A percentile compares a stretch with the other conserved stretches of the same genome.
Evolutionary conservation across 2,329 filamentous ascomycete genomes (phyloP).

Genomic region (Hyphodiscus sp.): DNA sequence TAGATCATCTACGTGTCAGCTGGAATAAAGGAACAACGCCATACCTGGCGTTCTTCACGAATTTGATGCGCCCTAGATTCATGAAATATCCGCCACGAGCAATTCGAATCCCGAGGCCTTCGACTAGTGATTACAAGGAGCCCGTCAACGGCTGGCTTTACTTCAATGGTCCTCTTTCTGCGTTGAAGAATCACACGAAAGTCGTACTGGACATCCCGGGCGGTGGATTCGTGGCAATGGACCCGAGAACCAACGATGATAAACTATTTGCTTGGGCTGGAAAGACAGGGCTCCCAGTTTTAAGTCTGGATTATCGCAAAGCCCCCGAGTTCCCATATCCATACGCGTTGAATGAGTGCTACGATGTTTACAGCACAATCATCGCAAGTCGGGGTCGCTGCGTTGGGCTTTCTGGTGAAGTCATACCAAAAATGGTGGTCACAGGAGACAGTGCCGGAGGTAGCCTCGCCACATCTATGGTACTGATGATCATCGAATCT

Average conservation of each 20-base stretch:
- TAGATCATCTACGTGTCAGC: constrained; percentile 84
- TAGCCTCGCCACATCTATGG: constrained; percentile 72
- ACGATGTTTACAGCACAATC: constrained; percentile 74
- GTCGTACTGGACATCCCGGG: constrained; percentile 87
- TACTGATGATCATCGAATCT: constrained; percentile 83
- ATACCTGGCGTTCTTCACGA: constrained; percentile 69
- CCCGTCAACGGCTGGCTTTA: constrained; percentile 86
- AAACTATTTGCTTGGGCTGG: constrained; percentile 90
- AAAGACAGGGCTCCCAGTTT: constrained; percentile 77
- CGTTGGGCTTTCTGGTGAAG: constrained; percentile 63
- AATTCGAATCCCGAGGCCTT: constrained; percentile 76
- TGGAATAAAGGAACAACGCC: constrained; percentile 95
- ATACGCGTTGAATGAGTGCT: constrained; percentile 81
- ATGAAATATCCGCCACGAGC: constrained; percentile 76
- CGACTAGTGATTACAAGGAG: constrained; percentile 73
- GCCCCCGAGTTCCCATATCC: constrained; percentile 81
- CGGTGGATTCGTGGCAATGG: constrained; percentile 95
- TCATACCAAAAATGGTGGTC: constrained; percentile 61
- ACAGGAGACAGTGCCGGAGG: constrained; percentile 79
- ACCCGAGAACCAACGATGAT: constrained; percentile 89
- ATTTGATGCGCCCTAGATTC: constrained; percentile 68
- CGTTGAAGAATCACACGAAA: constrained; percentile 68
- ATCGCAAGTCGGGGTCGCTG: constrained; percentile 67
- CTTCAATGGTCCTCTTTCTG: constrained; percentile 79
- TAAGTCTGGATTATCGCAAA: constrained; percentile 88